phyloP scores from a whole-genome alignment of 2,329 filamentous ascomycete species.

The Penicillium italicum region DNA sequence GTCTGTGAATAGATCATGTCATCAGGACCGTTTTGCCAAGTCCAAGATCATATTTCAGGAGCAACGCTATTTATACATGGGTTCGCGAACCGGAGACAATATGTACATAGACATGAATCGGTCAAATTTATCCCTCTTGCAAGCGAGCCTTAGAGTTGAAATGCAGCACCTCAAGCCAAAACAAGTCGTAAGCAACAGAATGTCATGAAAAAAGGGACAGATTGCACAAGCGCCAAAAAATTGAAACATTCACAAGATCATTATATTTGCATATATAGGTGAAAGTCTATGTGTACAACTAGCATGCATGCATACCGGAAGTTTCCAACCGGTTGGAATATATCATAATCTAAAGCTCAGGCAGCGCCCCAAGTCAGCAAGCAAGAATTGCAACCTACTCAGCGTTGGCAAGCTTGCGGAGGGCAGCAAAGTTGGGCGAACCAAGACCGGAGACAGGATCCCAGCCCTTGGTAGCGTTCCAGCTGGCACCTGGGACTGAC shows the following conservation, averaged over 20 bases:
- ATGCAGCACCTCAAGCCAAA: background rate
- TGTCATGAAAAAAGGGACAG: background rate
- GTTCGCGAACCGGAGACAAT: background rate
- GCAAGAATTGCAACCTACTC: background rate
- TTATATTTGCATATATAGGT: constrained; percentile 9
- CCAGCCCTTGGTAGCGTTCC: constrained; percentile 48
- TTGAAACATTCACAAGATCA: background rate
- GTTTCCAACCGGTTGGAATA: background rate
- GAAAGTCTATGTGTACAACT: constrained; percentile 7
- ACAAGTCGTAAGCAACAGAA: background rate
- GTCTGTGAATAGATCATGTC: background rate
- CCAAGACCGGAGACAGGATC: constrained; percentile 40
- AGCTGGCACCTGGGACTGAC: constrained; percentile 46
- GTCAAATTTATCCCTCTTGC: background rate
- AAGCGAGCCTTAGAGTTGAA: background rate
- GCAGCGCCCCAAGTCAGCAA: background rate
- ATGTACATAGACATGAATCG: background rate
- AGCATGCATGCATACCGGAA: background rate
- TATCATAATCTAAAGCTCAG: background rate
- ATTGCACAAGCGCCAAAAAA: background rate
- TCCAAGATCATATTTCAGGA: background rate
- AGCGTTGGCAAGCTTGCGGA: constrained; percentile 1
- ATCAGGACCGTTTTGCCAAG: background rate
- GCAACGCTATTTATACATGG: background rate
- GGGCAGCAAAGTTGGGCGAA: constrained; percentile 3